Base-by-base conservation (phyloP, 129 eudicot genomes). In the Tagetes patula region DNA sequence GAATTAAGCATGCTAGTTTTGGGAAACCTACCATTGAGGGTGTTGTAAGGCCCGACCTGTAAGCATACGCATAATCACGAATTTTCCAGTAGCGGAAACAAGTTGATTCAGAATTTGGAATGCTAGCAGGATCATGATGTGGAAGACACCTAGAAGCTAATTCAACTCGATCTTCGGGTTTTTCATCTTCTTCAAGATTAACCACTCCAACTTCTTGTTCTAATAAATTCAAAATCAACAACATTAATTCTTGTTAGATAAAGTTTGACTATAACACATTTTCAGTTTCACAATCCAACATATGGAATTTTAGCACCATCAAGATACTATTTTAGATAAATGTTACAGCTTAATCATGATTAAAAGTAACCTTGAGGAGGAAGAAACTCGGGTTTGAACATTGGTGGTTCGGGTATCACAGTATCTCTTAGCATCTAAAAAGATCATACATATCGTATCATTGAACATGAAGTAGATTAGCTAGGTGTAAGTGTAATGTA, bases 321-420 rank as follows among this genome's bases (percentile, higher is more conserved):
- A 20, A 20, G 27, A 20, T 20, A 20, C 27, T 20, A 20, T 20
- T 20, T 20, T 2, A 2, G 0, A 2, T 40, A 40, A 40, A 3
- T 6, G 3, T 1, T 40, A 4, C 43, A 6, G 5, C 43, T 3
- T 40, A 11, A 7, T 12, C 0, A 49, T 8, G 3, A 3, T 48
- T 40, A 42, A 38, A 37, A 20, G 27, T 20, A 67, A 89, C 92
- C 96, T 89, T 87, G 98, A 70, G 91, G 90, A 81, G 60, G 61
- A 80, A 95, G 95, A 58, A 83, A 92, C 80, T 89, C 95, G 7
- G 98, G 98, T 70, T 73, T 78, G 64, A 85, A 92, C 95, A 92
- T 92, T 3, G 96, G 96, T 45, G 79, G 49, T 81, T 92, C 98
- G 10, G 98, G 98, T 85, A 92, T 92, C 50, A 87, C 87, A 67